Percentiles rank a stretch among this genome's conserved stretches.
phyloP scores from a whole-genome alignment of 148 eudicot species.

The Vaccinium corymbosum region DNA sequence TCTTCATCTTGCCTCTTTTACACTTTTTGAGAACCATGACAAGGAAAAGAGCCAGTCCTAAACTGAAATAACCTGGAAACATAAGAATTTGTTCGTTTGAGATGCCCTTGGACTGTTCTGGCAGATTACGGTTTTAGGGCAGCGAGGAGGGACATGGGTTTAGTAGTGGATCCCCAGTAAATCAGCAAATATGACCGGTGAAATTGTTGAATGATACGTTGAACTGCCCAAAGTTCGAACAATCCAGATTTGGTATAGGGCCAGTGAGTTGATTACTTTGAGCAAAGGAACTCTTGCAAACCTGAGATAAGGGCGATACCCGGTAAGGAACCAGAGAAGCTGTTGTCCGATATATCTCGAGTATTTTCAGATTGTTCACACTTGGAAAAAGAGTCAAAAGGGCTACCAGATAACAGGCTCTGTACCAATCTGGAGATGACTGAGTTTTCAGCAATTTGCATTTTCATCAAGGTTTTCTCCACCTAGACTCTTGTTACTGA shows the following conservation, averaged over 20 bases:
- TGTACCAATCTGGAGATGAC: slow-evolving; percentile 20
- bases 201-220: slow-evolving; percentile 40
- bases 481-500: slow-evolving; percentile 20
- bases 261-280: slow-evolving; percentile 36
- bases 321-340: slow-evolving; percentile 33
- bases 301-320: slow-evolving; percentile 30
- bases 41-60: no score
- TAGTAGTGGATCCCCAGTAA: not conserved
- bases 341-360: slow-evolving; percentile 36
- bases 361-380: slow-evolving; percentile 23
- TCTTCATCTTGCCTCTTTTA: no score
- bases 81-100: no score
- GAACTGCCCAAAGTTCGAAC: slow-evolving; percentile 22
- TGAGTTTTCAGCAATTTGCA: slow-evolving; percentile 29
- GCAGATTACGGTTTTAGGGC: no score
- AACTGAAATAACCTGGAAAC: no score
- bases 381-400: slow-evolving; percentile 24
- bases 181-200: slow-evolving; percentile 26
- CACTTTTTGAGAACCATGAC: no score
- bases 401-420: slow-evolving; percentile 33
- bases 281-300: slow-evolving; percentile 27
- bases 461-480: slow-evolving; percentile 27
- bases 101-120: no score
- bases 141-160: no score
- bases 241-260: slow-evolving; percentile 27